Evolutionary conservation across 1,139 yeast species (phyloP).

Genomic region (Scheffersomyces titani): DNA sequence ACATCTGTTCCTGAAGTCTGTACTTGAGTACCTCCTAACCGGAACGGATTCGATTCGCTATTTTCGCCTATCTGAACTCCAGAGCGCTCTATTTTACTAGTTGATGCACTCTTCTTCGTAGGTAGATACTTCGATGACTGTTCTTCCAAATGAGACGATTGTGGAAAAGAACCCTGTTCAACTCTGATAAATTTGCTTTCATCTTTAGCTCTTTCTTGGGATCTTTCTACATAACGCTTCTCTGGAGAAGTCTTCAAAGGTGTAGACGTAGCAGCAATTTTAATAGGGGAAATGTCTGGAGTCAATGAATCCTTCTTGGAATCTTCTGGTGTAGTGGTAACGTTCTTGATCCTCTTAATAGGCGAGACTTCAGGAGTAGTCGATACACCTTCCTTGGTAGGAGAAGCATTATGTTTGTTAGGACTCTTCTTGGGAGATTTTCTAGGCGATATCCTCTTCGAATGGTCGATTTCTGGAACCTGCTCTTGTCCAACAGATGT

Average conservation of each 20-base stretch:
- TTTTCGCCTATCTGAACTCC: not conserved
- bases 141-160: not conserved
- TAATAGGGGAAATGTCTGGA: not conserved
- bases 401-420: not conserved
- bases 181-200: not conserved
- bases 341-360: not conserved
- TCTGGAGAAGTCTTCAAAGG: not conserved
- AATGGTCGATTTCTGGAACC: not conserved
- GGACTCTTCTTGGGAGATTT: not conserved
- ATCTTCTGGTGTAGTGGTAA: not conserved
- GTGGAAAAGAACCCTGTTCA: not conserved
- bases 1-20: constrained; percentile 8
- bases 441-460: not conserved
- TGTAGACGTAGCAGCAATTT: not conserved
- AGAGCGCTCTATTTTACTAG: not conserved
- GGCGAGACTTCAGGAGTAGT: not conserved
- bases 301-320: not conserved
- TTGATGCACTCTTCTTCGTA: not conserved
- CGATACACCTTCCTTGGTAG: not conserved
- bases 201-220: not conserved
- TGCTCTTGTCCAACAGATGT: not conserved
- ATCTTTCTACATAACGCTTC: not conserved
- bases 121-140: not conserved
- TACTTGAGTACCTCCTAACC: not conserved
- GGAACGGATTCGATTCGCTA: not conserved